These are phyloP conservation scores for Eucalyptus microcorys DNA, from an alignment of 345 rosid species.

Conservation along the genomic window DNA sequence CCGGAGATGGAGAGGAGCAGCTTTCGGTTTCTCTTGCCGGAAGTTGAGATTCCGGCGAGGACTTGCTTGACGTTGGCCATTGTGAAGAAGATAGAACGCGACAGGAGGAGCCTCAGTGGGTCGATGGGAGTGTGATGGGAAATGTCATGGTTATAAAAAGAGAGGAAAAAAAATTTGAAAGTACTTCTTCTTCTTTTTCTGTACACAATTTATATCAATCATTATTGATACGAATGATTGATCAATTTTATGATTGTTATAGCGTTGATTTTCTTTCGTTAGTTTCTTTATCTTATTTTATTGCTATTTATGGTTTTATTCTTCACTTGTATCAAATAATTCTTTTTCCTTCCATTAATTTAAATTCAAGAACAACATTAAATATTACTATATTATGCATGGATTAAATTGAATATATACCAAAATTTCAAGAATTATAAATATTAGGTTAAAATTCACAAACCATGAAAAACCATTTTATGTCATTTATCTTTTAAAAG, in stretches of 20 bases:
- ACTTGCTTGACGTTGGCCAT: neutral
- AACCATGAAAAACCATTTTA: too few species aligned
- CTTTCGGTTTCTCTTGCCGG: conserved; percentile 14
- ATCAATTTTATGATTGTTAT: neutral
- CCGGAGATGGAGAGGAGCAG: conserved; percentile 16
- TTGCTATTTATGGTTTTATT: neutral
- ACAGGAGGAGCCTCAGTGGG: neutral
- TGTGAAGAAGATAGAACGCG: neutral
- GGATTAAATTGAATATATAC: too few species aligned
- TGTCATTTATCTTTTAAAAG: neutral
- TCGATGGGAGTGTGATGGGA: neutral
- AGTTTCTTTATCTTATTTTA: neutral
- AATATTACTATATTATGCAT: too few species aligned
- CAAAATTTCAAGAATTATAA: too few species aligned
- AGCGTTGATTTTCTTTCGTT: neutral
- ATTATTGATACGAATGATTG: neutral
- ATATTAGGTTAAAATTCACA: neutral
- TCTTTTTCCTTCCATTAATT: neutral
- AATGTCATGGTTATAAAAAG: neutral
- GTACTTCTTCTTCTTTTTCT: neutral
- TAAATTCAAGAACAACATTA: too few species aligned
- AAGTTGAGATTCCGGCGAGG: conserved; percentile 3
- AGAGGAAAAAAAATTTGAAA: neutral
- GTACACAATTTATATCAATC: neutral
- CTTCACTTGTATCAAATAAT: neutral